These are phyloP conservation scores for Marasmius tenuissimus DNA, from an alignment of 1,284 basidiomycete species.

Conservation along the genomic window DNA sequence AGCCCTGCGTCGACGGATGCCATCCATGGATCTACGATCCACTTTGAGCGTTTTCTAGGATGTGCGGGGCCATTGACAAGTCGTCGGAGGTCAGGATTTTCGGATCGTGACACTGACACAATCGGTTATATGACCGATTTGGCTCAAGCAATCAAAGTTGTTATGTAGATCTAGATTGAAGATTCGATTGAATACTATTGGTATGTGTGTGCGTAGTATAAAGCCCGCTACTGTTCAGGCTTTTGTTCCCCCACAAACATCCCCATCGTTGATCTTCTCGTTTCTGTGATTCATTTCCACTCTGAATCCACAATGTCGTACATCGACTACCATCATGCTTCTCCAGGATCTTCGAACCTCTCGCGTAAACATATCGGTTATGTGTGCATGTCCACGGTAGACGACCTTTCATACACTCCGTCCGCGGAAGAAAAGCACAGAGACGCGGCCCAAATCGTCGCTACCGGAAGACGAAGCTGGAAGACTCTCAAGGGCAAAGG, in stretches of 20 bases:
- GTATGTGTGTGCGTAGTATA: not conserved
- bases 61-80: not conserved
- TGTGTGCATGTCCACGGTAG: slow-evolving; percentile 34
- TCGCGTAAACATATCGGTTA: slow-evolving; percentile 23
- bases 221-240: not conserved
- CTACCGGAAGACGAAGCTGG: slow-evolving; percentile 49
- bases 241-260: not conserved
- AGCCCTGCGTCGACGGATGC: no score
- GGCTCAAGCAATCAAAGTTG: not conserved
- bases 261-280: not conserved
- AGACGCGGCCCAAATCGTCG: slow-evolving; percentile 34
- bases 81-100: slow-evolving; percentile 11
- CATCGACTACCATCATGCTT: not conserved
- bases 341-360: slow-evolving; percentile 9
- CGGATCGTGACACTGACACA: slow-evolving; percentile 11
- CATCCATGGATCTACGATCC: not conserved
- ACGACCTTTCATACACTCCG: slow-evolving; percentile 37
- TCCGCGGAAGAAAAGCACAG: slow-evolving; percentile 33
- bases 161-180: not conserved
- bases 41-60: not conserved
- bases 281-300: not conserved
- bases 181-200: not conserved
- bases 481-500: slow-evolving; percentile 57
- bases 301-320: not conserved
- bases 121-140: not conserved